These are phyloP conservation scores for Populus euphratica DNA, from an alignment of 345 rosid genomes.

Conservation along the genomic window DNA sequence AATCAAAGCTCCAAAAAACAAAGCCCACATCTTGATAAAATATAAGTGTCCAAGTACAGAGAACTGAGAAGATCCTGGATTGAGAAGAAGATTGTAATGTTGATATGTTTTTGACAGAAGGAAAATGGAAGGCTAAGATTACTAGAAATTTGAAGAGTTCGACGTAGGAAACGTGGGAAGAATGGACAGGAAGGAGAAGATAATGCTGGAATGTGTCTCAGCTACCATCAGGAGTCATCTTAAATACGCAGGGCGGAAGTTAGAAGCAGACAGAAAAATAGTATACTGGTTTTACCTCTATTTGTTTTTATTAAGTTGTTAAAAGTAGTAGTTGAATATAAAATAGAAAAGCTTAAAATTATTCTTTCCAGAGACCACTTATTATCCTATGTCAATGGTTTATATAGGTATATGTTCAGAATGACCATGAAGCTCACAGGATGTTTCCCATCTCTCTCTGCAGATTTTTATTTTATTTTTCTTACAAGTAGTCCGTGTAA, in stretches of 20 bases:
- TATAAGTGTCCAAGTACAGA: neutral
- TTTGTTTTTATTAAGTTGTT: constrained; percentile 24
- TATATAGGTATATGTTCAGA: constrained; percentile 1
- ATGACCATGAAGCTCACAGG: constrained; percentile 27
- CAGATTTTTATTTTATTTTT: neutral
- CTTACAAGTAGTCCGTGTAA: constrained; percentile 9
- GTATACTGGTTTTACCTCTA: constrained; percentile 2
- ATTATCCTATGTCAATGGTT: constrained; percentile 38
- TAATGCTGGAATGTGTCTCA: constrained; percentile 50
- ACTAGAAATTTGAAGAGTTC: constrained; percentile 22
- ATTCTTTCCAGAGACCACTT: constrained; percentile 26
- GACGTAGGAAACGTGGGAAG: constrained; percentile 38
- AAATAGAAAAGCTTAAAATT: constrained; percentile 23
- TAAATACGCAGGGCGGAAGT: constrained; percentile 44
- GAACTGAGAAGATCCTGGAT: constrained; percentile 7
- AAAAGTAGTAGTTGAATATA: constrained; percentile 29
- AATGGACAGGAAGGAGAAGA: constrained; percentile 43
- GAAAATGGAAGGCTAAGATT: constrained; percentile 15
- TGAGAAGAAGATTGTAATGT: constrained; percentile 6
- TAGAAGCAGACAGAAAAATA: constrained; percentile 17
- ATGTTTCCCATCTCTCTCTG: constrained; percentile 28
- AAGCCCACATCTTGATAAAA: constrained; percentile 44
- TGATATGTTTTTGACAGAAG: constrained; percentile 10
- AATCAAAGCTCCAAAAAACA: constrained; percentile 48
- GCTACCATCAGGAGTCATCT: constrained; percentile 33